Conservation (phyloP, 2,329 filamentous ascomycete genomes). For the Neopestalotiopsis sp. region DNA sequence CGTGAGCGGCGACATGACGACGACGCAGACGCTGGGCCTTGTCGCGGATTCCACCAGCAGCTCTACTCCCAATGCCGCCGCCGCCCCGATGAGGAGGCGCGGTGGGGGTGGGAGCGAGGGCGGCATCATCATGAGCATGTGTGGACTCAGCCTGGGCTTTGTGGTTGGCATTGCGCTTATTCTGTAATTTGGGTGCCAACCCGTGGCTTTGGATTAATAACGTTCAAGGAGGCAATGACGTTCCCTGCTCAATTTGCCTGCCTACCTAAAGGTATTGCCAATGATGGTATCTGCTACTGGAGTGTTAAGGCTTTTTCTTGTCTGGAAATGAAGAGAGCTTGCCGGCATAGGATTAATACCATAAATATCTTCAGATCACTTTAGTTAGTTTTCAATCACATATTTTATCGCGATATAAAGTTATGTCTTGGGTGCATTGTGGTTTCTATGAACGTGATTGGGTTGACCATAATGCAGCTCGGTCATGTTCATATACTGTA, state of each 20-base stretch:
- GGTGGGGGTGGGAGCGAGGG: constrained; percentile 26
- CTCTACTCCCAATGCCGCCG: constrained; percentile 11
- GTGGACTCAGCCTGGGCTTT: constrained; percentile 33
- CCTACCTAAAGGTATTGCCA: neutral
- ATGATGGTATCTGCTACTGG: neutral
- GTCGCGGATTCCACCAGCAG: constrained; percentile 20
- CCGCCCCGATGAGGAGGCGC: neutral
- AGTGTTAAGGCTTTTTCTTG: neutral
- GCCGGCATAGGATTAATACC: neutral
- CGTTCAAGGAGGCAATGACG: too few species aligned
- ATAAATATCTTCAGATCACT: too few species aligned
- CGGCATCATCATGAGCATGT: constrained; percentile 31
- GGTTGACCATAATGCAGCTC: neutral
- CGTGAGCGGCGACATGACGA: constrained; percentile 39
- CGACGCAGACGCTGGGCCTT: constrained; percentile 30
- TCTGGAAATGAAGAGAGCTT: neutral
- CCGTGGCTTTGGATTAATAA: too few species aligned
- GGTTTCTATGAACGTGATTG: neutral
- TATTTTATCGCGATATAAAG: too few species aligned
- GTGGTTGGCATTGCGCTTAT: constrained; percentile 34
- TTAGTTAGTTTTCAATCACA: too few species aligned
- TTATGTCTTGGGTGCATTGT: too few species aligned
- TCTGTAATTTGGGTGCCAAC: constrained; percentile 23
- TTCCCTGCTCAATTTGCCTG: too few species aligned
- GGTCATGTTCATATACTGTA: neutral